phyloP scores from a whole-genome alignment of 225 moss, liverwort and hornwort genomes.

The Pseudoscleropodium purum region DNA sequence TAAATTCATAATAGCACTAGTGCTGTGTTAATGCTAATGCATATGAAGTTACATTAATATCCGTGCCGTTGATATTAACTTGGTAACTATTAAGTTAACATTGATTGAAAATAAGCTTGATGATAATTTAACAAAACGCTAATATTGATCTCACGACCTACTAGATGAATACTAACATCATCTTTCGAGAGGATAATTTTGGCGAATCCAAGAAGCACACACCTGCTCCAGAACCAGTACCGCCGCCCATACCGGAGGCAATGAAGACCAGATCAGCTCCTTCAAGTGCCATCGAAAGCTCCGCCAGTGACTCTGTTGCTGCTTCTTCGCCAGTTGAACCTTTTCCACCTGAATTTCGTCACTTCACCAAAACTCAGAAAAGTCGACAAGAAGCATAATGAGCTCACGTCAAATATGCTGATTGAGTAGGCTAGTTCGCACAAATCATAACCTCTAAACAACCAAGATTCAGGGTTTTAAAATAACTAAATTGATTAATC shows the following conservation, averaged over 20 bases:
- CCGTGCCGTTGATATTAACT: not conserved
- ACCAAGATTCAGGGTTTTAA: not conserved
- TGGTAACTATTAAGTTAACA: not conserved
- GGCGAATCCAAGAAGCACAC: not conserved
- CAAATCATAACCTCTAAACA: not conserved
- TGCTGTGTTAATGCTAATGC: not conserved
- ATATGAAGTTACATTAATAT: not conserved
- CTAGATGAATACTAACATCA: not conserved
- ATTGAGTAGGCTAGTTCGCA: not conserved
- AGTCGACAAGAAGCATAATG: not conserved
- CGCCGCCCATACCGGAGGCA: slow-evolving; percentile 78
- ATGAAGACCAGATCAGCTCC: slow-evolving; percentile 78
- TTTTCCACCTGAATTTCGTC: slow-evolving; percentile 44
- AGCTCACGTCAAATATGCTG: not conserved
- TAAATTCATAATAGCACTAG: not conserved
- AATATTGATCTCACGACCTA: not conserved
- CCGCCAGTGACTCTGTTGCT: slow-evolving; percentile 71
- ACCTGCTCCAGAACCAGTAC: slow-evolving; percentile 83
- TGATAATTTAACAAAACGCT: not conserved
- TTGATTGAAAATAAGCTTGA: not conserved
- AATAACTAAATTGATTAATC: not conserved
- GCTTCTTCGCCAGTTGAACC: slow-evolving; percentile 65
- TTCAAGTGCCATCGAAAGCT: slow-evolving; percentile 84
- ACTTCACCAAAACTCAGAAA: not conserved
- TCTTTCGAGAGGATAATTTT: not conserved